Evolutionary conservation across 2,329 filamentous ascomycete species (phyloP), one percentile per base, ranked within the genome.

Genomic region (Ophiostoma perfectum): DNA sequence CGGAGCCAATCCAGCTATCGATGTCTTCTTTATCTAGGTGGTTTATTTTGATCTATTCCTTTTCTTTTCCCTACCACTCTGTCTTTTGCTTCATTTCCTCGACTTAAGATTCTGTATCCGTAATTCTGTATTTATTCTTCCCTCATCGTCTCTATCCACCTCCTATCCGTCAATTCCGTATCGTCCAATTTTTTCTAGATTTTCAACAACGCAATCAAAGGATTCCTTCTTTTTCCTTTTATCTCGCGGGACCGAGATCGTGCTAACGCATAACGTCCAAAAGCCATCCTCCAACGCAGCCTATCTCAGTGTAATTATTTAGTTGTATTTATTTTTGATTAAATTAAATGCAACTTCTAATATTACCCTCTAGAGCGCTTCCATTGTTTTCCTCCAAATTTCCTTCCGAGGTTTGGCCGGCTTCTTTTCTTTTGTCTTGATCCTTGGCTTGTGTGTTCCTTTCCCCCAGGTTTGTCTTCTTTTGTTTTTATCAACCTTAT

Each of bases 321-420:
- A n/a, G 16, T 62, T 41, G 11, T n/a, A 8, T 62, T 62, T 42
- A n/a, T n/a, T 39, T 62, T 41, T 9, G 14, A 62, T 41, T 62
- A 8, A 39, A 41, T 62, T 42, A 9, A 62, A 62, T 11, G n/a
- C n/a, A 8, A 11, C 18, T 18, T 7, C 49, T 55, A 55, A 55
- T 55, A 55, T 55, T n/a, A 55, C 49, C 49, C 49, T 55, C 49
- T 14, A 39, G 38, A 9, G 41, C 58, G 38, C 14, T 60, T 60
- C 12, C 36, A 60, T 16, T 60, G 55, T 9, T 36, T 64, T 55
- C 27, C n/a, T 45, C 63, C 42, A 36, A 62, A 62, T 62, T 62
- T 42, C 27, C 47, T 68, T 38, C 67, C 67, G 67, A 68, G 67
- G 62, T 68, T 65, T 65, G 67, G 47, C 62, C 67, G 67, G 67